Conservation (phyloP, 352 stramenopile species). For the Albugo laibachii region DNA sequence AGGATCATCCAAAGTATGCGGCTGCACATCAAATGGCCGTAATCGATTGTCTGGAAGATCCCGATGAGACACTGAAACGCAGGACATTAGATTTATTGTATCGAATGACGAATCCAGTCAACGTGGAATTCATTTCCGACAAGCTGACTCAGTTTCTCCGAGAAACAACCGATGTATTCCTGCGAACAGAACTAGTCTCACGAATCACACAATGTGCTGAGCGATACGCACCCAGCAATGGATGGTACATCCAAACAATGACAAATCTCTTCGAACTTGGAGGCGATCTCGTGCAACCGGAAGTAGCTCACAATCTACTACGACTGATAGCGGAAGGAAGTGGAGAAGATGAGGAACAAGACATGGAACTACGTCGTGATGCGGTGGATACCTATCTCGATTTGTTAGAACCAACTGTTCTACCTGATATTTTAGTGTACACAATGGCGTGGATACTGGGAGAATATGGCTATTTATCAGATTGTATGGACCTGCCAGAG, state of each 20-base stretch:
- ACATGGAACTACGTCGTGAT: constrained; percentile 92
- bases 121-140: constrained; percentile 99
- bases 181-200: constrained; percentile 92
- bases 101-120: constrained; percentile 99
- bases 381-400: constrained; percentile 95
- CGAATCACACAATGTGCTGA: constrained; percentile 97
- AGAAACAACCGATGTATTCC: constrained; percentile 92
- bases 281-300: constrained; percentile 92
- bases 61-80: constrained; percentile 97
- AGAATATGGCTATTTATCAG: constrained; percentile 96
- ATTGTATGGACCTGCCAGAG: constrained; percentile 82
- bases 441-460: constrained; percentile 98
- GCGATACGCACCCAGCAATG: constrained; percentile 91
- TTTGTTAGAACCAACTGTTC: constrained; percentile 86
- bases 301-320: constrained; percentile 96
- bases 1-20: constrained; percentile 90
- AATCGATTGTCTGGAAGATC: constrained; percentile 99
- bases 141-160: constrained; percentile 94
- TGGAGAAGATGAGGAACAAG: constrained; percentile 90
- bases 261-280: constrained; percentile 91
- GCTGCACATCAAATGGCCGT: constrained; percentile 98
- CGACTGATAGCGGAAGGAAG: constrained; percentile 94
- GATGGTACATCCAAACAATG: constrained; percentile 98
- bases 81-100: constrained; percentile 95
- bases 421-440: constrained; percentile 91